Conservation (phyloP, 169 alveolate genomes). For the Perkinsus olseni region DNA sequence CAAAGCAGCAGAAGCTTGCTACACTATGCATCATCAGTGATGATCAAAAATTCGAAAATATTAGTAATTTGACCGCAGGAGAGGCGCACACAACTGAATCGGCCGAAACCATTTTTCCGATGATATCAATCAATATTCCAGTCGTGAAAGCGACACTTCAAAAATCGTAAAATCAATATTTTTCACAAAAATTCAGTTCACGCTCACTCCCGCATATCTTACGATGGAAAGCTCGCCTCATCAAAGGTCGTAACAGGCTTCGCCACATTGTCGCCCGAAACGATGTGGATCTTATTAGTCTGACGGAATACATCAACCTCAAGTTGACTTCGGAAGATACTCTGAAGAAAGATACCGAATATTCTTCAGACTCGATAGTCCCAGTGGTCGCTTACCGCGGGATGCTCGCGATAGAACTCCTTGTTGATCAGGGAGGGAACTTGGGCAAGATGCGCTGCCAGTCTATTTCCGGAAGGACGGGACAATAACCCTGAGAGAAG, state of each 20-base stretch:
- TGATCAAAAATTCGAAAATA: no score
- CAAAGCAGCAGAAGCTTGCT: no score
- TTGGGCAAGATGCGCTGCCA: neutral
- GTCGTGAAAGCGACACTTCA: neutral
- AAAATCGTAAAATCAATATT: no score
- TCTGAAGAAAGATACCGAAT: neutral
- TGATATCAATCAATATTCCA: neutral
- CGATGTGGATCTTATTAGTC: neutral
- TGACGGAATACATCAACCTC: neutral
- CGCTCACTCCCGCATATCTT: neutral
- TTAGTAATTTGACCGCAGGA: no score
- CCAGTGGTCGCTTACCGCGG: neutral
- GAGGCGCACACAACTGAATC: no score
- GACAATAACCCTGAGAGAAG: neutral
- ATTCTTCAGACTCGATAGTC: neutral
- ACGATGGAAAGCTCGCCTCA: neutral
- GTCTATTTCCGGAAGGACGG: neutral
- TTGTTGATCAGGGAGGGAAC: neutral
- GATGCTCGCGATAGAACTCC: neutral
- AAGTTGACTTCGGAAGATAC: neutral
- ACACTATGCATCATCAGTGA: no score
- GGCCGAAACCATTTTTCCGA: no score
- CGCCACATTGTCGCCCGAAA: neutral
- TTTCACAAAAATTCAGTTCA: neutral
- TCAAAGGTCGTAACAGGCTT: neutral